These are phyloP conservation scores for Amphibolis antarctica DNA, from an alignment of 106 monocot species.

Conservation along the genomic window DNA sequence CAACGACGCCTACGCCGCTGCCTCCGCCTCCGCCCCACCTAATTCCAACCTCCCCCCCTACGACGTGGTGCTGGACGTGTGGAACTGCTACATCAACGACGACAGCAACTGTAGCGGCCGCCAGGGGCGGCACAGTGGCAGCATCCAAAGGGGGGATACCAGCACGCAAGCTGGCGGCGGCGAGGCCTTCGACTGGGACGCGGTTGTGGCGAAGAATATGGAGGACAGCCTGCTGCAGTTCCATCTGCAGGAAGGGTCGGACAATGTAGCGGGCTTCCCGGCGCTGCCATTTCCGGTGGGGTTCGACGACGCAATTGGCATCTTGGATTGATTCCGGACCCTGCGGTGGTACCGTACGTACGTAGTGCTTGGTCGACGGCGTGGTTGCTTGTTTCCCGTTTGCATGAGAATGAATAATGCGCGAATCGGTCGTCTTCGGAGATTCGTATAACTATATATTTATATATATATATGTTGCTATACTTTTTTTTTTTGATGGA, in stretches of 20 bases:
- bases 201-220: not conserved
- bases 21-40: not conserved
- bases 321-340: too few relatives aligned
- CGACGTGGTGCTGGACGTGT: slow-evolving; percentile 2
- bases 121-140: not conserved
- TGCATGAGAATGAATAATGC: too few relatives aligned
- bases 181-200: not conserved
- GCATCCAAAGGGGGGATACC: not conserved
- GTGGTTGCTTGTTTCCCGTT: too few relatives aligned
- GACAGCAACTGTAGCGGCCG: not conserved
- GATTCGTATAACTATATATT: too few relatives aligned
- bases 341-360: too few relatives aligned
- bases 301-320: too few relatives aligned
- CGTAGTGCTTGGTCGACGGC: too few relatives aligned
- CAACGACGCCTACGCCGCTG: too few relatives aligned
- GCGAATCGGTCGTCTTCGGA: too few relatives aligned
- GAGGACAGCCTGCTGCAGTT: not conserved
- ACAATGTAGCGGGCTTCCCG: not conserved
- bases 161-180: not conserved
- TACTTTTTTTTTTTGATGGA: too few relatives aligned
- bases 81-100: slow-evolving; percentile 5
- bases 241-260: not conserved
- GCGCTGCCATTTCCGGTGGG: not conserved
- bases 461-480: too few relatives aligned
- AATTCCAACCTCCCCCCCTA: not conserved